Base-by-base conservation (phyloP, 2,329 filamentous ascomycete genomes). In the Fusarium longipes region DNA sequence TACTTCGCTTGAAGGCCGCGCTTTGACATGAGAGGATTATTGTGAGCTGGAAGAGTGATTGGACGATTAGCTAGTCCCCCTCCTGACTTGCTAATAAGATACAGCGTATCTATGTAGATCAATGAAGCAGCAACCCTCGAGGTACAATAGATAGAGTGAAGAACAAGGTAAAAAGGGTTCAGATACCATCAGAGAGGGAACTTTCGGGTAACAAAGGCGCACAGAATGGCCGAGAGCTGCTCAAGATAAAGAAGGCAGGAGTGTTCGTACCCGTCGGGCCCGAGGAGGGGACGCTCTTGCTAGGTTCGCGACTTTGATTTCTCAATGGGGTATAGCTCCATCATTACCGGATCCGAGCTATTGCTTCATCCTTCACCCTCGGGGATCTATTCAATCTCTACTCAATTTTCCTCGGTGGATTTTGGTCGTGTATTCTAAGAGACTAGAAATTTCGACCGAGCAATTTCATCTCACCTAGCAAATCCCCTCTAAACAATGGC, bases 181-280 rank as follows among this genome's bases (percentile, higher is more conserved):
- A 47, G 10, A 43, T 36, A 44, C 14, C n/a, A 30, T 14, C n/a
- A 38, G 12, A 27, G 8, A 27, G 17, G 27, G 14, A 45, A 22
- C 32, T 44, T 29, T 65, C 64, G 54, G 64, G 49, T 22, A 67
- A 22, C 15, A 42, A 35, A 25, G 35, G 11, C 12, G 30, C 22
- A 29, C 40, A 35, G 9, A 36, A 33, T 64, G 27, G 43, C 63
- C 63, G 63, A 58, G 52, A 35, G 43, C 52, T 29, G 48, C 47
- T 43, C 22, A 43, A 62, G 42, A 50, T 36, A 47, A n/a, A 40
- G 48, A 54, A 27, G 60, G 35, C 57, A 56, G 20, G 45, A 38
- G 30, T 14, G 58, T 39, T 68, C n/a, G 56, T 67, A 55, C 43
- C 67, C 67, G 63, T 72, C 70, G 70, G 70, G 66, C 70, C 70